Conservation (phyloP, 2,329 filamentous ascomycete species). For the Torrubiella hemipterigena region DNA sequence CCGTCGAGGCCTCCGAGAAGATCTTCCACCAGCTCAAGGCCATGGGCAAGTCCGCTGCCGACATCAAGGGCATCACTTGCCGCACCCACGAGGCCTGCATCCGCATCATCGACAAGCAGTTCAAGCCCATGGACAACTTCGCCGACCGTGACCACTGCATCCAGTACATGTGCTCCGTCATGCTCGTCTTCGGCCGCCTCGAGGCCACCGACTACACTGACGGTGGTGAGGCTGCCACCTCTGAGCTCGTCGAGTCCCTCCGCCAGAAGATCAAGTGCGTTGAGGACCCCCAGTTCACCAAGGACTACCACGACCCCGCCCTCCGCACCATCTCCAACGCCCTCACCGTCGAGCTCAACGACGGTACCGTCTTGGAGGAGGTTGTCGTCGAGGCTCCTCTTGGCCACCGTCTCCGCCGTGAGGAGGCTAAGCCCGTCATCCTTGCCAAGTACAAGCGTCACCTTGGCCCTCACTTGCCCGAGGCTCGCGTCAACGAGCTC, state of each 20-base stretch:
- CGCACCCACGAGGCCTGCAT: conserved; percentile 97
- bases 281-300: conserved; percentile 88
- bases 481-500: conserved; percentile 68
- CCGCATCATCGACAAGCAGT: conserved; percentile 99
- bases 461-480: conserved; percentile 68
- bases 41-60: conserved; percentile 79
- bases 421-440: conserved; percentile 97
- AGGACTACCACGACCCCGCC: conserved; percentile 86
- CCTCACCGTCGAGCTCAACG: conserved; percentile 85
- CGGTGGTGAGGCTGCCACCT: conserved; percentile 82
- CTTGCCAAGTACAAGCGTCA: conserved; percentile 92
- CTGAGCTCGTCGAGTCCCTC: conserved; percentile 77
- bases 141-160: conserved; percentile 99
- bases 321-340: conserved; percentile 97
- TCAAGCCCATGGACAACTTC: conserved; percentile 99
- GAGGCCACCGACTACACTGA: conserved; percentile 91
- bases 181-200: conserved; percentile 91
- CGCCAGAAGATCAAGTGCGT: conserved; percentile 91
- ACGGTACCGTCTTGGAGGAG: conserved; percentile 84
- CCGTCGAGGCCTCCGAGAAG: conserved; percentile 86
- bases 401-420: conserved; percentile 78
- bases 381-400: conserved; percentile 88
- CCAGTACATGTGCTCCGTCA: conserved; percentile 96
- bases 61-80: conserved; percentile 89
- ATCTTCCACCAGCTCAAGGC: conserved; percentile 73